Evolutionary conservation across 177 flowering plant genomes (phyloP), one percentile per base, ranked within the genome.

Genomic region (Telopea speciosissima): DNA sequence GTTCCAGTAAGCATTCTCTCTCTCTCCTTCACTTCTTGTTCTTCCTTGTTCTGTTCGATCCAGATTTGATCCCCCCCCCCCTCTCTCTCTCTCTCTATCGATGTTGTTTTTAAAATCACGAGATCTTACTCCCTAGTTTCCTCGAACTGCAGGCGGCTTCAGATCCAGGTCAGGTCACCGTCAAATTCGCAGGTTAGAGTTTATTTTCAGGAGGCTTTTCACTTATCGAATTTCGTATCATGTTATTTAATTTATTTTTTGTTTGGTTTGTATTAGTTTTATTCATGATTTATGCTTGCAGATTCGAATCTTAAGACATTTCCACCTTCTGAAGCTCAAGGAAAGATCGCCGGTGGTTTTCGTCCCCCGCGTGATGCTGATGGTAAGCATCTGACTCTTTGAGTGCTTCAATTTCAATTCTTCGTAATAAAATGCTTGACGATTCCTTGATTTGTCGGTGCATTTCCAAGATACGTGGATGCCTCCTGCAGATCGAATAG

Each of bases 351-450:
- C 13, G 85, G 83, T 68, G 87, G 76, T 16, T 69, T 84, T 25
- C 81, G 80, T 0, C 94, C 97, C 21, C 97, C 97, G 45, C 87
- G 86, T 2, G 99, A 95, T 85, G 97, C 92, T 8, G 97, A 94
- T 75, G 99, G 97, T 94, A 85, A 21, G 65, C 45, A n/a, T 66
- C 21, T 54, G 21, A 13, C 56, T 24, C 7, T 69, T 54, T 22
- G 8, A 24, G n/a, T 19, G 4, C 22, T 7, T 58, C 23, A 19
- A 7, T 49, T 13, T 49, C 1, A 11, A 12, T 8, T 49, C 3
- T 11, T 49, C 54, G 1, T 49, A 49, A 8, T 49, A 49, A 49
- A 49, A 49, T 3, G 19, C 54, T 6, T 36, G 40, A 36, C 9
- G 8, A 8, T 3, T 36, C 40, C 8, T 36, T 36, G 40, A 36